A percentile compares a stretch with the other conserved stretches of the same genome.
Conservation (phyloP, 306 rosid species). For the Urtica urens region DNA sequence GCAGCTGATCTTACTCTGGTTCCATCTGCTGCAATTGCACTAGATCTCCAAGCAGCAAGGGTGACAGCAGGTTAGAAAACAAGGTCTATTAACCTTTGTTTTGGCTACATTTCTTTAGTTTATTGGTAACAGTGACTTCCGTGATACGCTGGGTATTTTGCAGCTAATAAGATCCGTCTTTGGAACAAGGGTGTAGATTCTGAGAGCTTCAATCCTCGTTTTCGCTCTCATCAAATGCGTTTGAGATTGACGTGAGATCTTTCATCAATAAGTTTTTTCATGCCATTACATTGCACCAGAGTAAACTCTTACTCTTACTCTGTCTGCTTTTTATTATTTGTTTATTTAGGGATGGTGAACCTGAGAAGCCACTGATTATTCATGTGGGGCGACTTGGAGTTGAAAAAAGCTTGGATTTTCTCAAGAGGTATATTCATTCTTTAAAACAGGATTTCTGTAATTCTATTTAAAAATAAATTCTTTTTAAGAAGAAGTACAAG, state of each 20-base stretch:
- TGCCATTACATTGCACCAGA: background rate
- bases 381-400: slow-evolving; percentile 97
- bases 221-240: slow-evolving; percentile 73
- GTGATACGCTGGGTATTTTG: slow-evolving; percentile 19
- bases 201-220: slow-evolving; percentile 76
- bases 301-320: slow-evolving; percentile 16
- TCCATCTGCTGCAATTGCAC: slow-evolving; percentile 85
- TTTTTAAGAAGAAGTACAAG: no score
- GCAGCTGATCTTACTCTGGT: slow-evolving; percentile 96
- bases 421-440: slow-evolving; percentile 54
- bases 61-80: slow-evolving; percentile 93
- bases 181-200: slow-evolving; percentile 99
- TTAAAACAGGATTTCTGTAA: no score
- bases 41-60: slow-evolving; percentile 62
- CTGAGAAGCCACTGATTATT: slow-evolving; percentile 78
- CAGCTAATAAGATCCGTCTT: slow-evolving; percentile 88
- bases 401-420: slow-evolving; percentile 93
- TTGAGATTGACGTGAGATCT: slow-evolving; percentile 50
- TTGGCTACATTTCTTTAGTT: background rate
- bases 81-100: slow-evolving; percentile 2
- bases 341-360: slow-evolving; percentile 61
- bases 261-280: slow-evolving; percentile 8
- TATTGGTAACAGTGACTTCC: slow-evolving; percentile 1
- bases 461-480: no score
- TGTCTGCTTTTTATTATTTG: no score